Base-by-base conservation (phyloP, 2,329 filamentous ascomycete species). In the Colletotrichum endophyticum region DNA sequence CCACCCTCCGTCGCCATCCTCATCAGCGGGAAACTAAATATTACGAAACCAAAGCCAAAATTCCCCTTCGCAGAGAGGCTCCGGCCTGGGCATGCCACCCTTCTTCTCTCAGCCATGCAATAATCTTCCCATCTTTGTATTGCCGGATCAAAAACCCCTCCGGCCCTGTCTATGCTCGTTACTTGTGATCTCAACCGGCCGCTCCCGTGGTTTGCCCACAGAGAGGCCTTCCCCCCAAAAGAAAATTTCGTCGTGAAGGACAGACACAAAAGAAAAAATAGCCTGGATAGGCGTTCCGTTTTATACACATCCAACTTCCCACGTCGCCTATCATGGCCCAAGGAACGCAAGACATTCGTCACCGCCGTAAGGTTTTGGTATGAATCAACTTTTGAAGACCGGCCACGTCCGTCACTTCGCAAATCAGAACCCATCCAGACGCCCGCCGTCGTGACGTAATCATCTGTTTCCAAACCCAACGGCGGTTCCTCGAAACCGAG, bases 151-250 rank as follows among this genome's bases (percentile, higher is more conserved):
- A 69, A 66, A 66, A 59, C 72, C 66, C 66, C 53, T 76, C 75
- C 61, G 70, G 69, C 72, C 75, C 28, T 78, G 77, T 78, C 77
- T 78, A 78, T 78, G 77, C 72, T 78, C 76, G 69, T 78, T 76
- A 75, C 76, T 78, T 75, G 30, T 72, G 59, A 61, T 66, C 49
- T 27, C 68, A 66, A 57, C 57, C 56, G 44, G 68, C 73, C 70
- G 34, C 53, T 28, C 49, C 62, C 64, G 19, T 72, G 72, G 34
- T 63, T 76, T 27, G 57, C 44, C 61, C 44, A 19, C 44, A 27
- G 15, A 27, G 27, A 19, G 25, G 27, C 62, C 44, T 62, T 49
- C 19, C 19, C 44, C 44, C 25, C 39, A 62, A 74, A 75, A 34
- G 36, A 63, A 77, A 75, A 44, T 39, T 59, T 67, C 39, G 56